Evolutionary conservation across 257 asterid genomes (phyloP).

Genomic region (Fraxinus anomala): DNA sequence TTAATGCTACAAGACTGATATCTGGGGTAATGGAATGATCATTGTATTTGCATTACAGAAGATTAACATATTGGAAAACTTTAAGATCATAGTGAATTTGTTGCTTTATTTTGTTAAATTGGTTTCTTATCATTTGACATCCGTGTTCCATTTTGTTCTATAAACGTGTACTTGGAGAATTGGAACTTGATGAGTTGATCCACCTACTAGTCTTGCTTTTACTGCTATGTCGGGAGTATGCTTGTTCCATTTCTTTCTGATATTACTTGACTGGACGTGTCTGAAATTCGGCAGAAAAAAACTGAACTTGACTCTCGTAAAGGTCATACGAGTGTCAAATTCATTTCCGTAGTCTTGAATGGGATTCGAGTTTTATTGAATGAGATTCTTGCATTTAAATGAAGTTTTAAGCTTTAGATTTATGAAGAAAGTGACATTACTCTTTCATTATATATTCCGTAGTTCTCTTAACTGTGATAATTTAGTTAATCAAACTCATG

Average conservation of each 20-base stretch:
- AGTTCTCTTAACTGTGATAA: no score
- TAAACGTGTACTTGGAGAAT: background rate
- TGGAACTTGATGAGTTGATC: no score
- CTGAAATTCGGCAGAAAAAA: no score
- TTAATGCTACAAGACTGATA: conserved; percentile 20
- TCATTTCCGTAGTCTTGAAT: no score
- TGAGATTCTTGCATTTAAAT: no score
- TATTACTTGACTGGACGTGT: no score
- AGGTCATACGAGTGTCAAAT: no score
- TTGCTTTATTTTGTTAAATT: conserved; percentile 23
- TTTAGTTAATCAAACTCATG: background rate
- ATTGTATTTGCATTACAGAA: conserved; percentile 32
- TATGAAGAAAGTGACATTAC: background rate
- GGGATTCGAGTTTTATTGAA: no score
- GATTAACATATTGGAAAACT: conserved; percentile 1
- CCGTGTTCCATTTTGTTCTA: background rate
- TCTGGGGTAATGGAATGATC: conserved; percentile 29
- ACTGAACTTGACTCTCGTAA: no score
- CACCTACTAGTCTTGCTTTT: no score
- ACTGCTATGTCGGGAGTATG: no score
- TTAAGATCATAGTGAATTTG: conserved; percentile 21
- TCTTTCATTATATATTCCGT: background rate
- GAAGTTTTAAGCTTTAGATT: background rate
- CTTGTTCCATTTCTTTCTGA: no score
- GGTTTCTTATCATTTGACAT: background rate